phyloP scores from a whole-genome alignment of 2,329 filamentous ascomycete species.

The Paradendryphiella salina region DNA sequence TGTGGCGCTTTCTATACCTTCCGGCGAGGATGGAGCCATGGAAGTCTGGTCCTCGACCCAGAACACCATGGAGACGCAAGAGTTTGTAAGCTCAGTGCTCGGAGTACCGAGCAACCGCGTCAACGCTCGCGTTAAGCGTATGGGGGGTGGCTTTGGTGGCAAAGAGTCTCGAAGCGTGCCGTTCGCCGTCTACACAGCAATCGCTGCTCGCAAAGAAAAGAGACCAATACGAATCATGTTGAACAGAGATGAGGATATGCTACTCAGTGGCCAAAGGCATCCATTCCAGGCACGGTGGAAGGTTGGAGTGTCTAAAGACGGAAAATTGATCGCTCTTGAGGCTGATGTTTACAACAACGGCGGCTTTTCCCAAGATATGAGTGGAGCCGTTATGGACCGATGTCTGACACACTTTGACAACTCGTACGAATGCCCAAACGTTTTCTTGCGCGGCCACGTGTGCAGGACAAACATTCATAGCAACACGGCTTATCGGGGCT shows the following conservation, averaged over 20 bases:
- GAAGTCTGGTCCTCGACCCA: slow-evolving; percentile 67
- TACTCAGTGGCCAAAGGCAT: slow-evolving; percentile 86
- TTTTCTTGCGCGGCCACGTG: slow-evolving; percentile 78
- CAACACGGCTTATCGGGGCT: slow-evolving; percentile 94
- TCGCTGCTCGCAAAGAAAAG: slow-evolving; percentile 81
- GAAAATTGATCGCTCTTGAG: slow-evolving; percentile 87
- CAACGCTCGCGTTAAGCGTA: slow-evolving; percentile 82
- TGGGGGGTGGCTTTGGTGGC: slow-evolving; percentile 91
- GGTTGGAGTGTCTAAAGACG: slow-evolving; percentile 86
- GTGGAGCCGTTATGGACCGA: slow-evolving; percentile 79
- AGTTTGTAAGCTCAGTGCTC: slow-evolving; percentile 79
- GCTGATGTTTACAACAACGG: slow-evolving; percentile 89
- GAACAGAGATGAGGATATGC: slow-evolving; percentile 92
- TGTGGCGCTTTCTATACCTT: slow-evolving; percentile 79
- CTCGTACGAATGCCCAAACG: slow-evolving; percentile 84
- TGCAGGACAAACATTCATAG: slow-evolving; percentile 96
- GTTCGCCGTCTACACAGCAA: slow-evolving; percentile 77
- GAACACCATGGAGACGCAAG: slow-evolving; percentile 48
- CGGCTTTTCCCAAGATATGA: slow-evolving; percentile 71
- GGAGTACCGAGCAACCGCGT: slow-evolving; percentile 85
- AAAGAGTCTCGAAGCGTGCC: slow-evolving; percentile 88
- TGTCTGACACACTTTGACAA: slow-evolving; percentile 84
- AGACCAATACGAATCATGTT: slow-evolving; percentile 90
- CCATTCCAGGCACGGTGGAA: slow-evolving; percentile 90
- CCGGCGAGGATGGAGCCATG: slow-evolving; percentile 88